A percentile compares a stretch with the other conserved stretches of the same genome.
phyloP scores from a whole-genome alignment of 208 protist genomes.

The Acanthamoeba sp. region DNA sequence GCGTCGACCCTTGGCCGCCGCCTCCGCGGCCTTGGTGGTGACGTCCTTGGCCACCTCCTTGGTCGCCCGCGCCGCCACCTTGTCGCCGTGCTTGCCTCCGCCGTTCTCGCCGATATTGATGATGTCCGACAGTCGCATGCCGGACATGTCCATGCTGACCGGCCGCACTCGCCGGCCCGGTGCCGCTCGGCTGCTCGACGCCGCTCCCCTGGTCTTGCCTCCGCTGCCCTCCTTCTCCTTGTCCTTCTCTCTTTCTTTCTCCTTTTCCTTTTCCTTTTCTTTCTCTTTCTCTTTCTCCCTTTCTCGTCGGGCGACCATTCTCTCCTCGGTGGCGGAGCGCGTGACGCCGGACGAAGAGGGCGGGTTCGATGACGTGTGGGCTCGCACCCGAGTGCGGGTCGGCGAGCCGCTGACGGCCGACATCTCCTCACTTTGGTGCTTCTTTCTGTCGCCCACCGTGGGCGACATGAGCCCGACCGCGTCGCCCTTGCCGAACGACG shows the following conservation, averaged over 20 bases:
- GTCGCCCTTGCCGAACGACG: no score
- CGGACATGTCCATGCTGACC: constrained; percentile 11
- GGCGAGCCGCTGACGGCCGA: not conserved
- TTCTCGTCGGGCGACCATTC: not conserved
- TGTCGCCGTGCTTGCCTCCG: not conserved
- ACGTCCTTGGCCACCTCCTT: not conserved
- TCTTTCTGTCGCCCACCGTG: not conserved
- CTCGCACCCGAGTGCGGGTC: not conserved
- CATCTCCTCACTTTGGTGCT: not conserved
- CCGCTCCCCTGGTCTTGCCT: not conserved
- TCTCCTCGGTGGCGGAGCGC: not conserved
- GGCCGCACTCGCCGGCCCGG: not conserved
- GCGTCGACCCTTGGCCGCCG: not conserved
- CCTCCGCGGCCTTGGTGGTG: not conserved
- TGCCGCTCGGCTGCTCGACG: not conserved
- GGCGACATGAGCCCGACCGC: not conserved
- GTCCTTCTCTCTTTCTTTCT: not conserved
- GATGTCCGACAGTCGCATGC: not conserved
- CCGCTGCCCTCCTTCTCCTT: not conserved
- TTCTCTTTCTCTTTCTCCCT: not conserved
- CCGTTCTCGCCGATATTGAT: not conserved
- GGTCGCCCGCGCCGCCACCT: not conserved
- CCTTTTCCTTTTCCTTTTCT: not conserved
- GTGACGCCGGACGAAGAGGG: not conserved
- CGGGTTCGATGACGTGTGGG: not conserved